phyloP scores from a whole-genome alignment of 768 basidiomycete species.

The Amanita muscaria region DNA sequence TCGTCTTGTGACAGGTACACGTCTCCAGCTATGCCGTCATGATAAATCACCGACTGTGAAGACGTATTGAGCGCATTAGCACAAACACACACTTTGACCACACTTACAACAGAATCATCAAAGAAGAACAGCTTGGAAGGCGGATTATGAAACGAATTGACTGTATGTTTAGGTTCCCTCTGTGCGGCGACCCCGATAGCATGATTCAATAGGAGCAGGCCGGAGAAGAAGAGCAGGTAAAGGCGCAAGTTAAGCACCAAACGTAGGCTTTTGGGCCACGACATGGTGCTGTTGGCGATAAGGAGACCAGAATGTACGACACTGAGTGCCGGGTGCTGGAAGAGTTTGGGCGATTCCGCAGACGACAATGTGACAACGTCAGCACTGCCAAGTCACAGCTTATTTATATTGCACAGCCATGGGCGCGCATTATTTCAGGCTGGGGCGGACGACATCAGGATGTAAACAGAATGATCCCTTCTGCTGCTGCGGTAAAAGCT shows the following conservation, averaged over 20 bases:
- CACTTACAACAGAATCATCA: constrained; percentile 80
- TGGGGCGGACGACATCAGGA: no score
- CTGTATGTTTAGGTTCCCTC: constrained; percentile 38
- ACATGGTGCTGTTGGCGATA: background rate
- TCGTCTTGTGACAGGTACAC: constrained; percentile 81
- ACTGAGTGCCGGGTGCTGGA: no score
- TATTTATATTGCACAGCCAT: no score
- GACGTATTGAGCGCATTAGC: no score
- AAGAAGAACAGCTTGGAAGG: constrained; percentile 84
- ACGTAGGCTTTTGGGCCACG: constrained; percentile 4
- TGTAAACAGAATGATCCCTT: no score
- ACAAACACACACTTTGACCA: constrained; percentile 5
- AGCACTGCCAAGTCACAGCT: no score
- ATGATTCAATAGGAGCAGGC: no score
- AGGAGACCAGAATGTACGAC: no score
- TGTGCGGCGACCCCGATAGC: background rate
- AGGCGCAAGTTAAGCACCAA: constrained; percentile 13
- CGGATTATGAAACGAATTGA: constrained; percentile 58
- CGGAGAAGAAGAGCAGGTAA: constrained; percentile 6
- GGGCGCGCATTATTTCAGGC: no score
- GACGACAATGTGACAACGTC: no score
- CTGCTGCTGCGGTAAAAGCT: no score
- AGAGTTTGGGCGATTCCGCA: no score
- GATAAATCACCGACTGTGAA: constrained; percentile 57
- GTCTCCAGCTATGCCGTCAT: constrained; percentile 60